phyloP scores from a whole-genome alignment of 768 basidiomycete species.

The Heimioporus sp. region DNA sequence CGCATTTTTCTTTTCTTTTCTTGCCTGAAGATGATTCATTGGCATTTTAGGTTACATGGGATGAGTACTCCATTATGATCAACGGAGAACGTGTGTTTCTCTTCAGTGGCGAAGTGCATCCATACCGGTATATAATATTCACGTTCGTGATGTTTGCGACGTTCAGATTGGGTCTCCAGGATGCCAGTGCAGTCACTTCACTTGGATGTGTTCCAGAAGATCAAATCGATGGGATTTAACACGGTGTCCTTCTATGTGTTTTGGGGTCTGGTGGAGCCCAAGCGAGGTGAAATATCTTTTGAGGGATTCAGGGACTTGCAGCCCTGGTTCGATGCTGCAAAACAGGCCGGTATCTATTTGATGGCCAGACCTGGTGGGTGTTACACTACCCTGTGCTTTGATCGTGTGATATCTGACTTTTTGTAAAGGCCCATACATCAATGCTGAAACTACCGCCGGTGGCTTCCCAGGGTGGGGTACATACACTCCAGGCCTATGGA shows the following conservation, averaged over 20 bases:
- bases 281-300: slow-evolving; percentile 50
- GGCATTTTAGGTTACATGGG: slow-evolving; percentile 50
- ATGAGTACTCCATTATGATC: slow-evolving; percentile 56
- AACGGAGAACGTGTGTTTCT: slow-evolving; percentile 56
- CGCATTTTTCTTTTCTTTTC: neutral
- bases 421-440: slow-evolving; percentile 28
- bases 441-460: slow-evolving; percentile 33
- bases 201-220: slow-evolving; percentile 59
- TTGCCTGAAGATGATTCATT: neutral
- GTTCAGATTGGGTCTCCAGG: slow-evolving; percentile 5
- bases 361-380: slow-evolving; percentile 29
- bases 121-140: slow-evolving; percentile 40
- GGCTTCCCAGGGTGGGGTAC: slow-evolving; percentile 60
- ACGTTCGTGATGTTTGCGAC: neutral
- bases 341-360: slow-evolving; percentile 26
- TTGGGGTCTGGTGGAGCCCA: slow-evolving; percentile 47
- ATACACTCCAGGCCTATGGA: slow-evolving; percentile 47
- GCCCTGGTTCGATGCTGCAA: slow-evolving; percentile 31
- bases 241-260: slow-evolving; percentile 55
- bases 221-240: slow-evolving; percentile 43
- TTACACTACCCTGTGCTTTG: no score
- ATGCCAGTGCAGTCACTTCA: slow-evolving; percentile 37
- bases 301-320: slow-evolving; percentile 42
- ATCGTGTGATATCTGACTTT: no score
- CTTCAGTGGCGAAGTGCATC: slow-evolving; percentile 61